Evolutionary conservation across 257 asterid genomes (phyloP), one percentile per base, ranked within the genome.

Genomic region (Nicotiana sylvestris): DNA sequence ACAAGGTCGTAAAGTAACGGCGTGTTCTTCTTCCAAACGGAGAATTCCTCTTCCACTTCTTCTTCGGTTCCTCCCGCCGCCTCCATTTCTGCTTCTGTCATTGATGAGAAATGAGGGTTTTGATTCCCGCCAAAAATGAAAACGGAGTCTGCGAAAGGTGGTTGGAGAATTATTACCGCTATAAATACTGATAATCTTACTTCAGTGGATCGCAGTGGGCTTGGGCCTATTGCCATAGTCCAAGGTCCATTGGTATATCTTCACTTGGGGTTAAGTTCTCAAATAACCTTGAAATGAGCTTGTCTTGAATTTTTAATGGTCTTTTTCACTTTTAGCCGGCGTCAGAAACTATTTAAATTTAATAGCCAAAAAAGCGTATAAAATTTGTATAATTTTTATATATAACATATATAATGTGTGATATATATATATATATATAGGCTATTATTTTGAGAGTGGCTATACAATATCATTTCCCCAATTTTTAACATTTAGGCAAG

Each of bases 21-120:
- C 46, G 96, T 93, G 86, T 96, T 96, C 93, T 91, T 93, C 95
- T 91, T 96, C 99, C 99, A 94, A 64, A 96, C 98, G 0, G 95
- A 72, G 83, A 94, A 96, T 86, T 96, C 98, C 87, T 93, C 98
- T 87, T 91, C 98, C 78, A 92, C 92, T 67, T 80, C 89, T 81
- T 66, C 93, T 81, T 66, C 94, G 9, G 37, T 83, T 82, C n/a
- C 77, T 77, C 11, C 79, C 35, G 33, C 84, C 85, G 27, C 69
- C 84, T 56, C 76, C 91, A 84, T 81, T 53, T 72, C 91, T 84
- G 64, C 84, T 32, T 78, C 84, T 10, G 66, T 85, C 91, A 88
- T 84, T 76, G 27, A 27, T 76, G 64, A n/a, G 30, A 37, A 27
- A 51, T 84, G 80, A 78, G 82, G 88, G 84, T 84, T 30, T 51